Base-by-base conservation (phyloP, 768 basidiomycete species). In the Termitomyces eurrhizus region DNA sequence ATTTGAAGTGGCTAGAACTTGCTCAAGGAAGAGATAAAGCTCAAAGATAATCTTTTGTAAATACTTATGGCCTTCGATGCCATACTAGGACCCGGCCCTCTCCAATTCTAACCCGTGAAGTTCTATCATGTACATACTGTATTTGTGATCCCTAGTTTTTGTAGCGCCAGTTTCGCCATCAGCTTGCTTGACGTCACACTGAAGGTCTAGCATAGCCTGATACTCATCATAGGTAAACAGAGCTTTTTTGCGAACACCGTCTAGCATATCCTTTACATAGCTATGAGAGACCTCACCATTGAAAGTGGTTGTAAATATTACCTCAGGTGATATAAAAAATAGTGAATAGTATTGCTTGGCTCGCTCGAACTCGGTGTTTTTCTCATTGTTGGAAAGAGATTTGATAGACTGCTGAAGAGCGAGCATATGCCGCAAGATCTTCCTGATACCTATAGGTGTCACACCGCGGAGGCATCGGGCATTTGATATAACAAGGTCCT, bases 321-420 rank as follows among this genome's bases (percentile, higher is more conserved):
- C 95, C 73, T 86, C 83, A 13, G 96, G 93, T 5, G 87, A 79
- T 13, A 84, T 64, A 45, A 77, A 80, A 71, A 93, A 98, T 41
- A 98, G 72, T 3, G 86, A 81, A 73, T 93, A 98, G 72, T 93
- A 98, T 46, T 77, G 77, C 69, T 91, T 87, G 6, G 88, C 89
- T 21, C 85, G 82, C 57, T 89, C 84, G 61, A 98, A 90, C 61
- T 89, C 86, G 7, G 85, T 82, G 59, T 83, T 81, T 60, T 80
- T 77, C 42, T 76, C 75, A 52, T 86, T 84, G 54, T 83, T 80
- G 5, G 83, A 82, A 55, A 93, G 82, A 8, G 88, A 87, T 69
- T 91, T 92, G 68, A 95, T 82, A 66, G 90, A 88, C 70, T 98
- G 96, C 68, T 96, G 95, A 41, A 98, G 80, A 21, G 96, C 92